A percentile compares a stretch with the other conserved stretches of the same genome.
phyloP scores from a whole-genome alignment of 108 stramenopile genomes.

The Nitzschia putrida region DNA sequence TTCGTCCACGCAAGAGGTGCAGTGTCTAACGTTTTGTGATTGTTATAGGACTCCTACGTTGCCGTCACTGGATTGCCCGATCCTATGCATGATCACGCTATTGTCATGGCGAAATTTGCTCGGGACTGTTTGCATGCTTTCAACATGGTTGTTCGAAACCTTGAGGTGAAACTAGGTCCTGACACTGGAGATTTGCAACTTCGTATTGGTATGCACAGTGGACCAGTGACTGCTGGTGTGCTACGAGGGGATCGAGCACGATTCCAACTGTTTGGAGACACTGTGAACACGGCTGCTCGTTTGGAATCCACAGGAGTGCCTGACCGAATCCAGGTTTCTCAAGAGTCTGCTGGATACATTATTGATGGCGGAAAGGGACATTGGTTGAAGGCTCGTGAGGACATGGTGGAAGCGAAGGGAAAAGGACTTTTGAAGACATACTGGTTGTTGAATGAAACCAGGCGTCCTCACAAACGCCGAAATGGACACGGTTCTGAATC shows the following conservation, averaged over 20 bases:
- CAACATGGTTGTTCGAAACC: not conserved
- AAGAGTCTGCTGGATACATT: constrained; percentile 15
- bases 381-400: constrained; percentile 22
- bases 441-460: not conserved
- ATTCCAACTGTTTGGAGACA: constrained; percentile 12
- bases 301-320: constrained; percentile 27
- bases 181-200: constrained; percentile 14
- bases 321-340: constrained; percentile 24
- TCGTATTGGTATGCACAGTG: constrained; percentile 15
- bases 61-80: constrained; percentile 13
- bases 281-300: constrained; percentile 30
- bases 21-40: not conserved
- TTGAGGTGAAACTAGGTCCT: constrained; percentile 12
- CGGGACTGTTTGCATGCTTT: constrained; percentile 4
- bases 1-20: no score
- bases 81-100: constrained; percentile 10
- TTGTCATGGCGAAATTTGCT: constrained; percentile 18
- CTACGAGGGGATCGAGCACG: not conserved
- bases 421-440: constrained; percentile 36
- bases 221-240: constrained; percentile 3
- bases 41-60: constrained; percentile 9
- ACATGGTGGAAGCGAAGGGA: constrained; percentile 31
- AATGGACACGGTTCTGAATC: not conserved
- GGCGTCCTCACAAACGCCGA: not conserved
- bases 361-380: constrained; percentile 25